Percentiles rank a stretch among this genome's conserved stretches.
phyloP scores from a whole-genome alignment of 2,329 filamentous ascomycete species.

The Alternaria solani region DNA sequence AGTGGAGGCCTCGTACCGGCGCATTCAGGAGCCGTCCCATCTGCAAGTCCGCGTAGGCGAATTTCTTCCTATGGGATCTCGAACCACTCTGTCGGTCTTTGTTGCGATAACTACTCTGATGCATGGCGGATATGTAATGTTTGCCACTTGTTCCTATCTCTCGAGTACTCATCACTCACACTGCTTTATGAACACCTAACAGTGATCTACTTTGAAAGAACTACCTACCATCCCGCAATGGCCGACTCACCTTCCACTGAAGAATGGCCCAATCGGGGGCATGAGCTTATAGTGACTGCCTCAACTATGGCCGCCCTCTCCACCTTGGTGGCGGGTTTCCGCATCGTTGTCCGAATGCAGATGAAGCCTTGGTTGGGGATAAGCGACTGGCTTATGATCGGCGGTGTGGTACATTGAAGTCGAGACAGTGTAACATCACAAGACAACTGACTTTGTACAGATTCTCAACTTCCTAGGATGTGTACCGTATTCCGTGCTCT shows the following conservation, averaged over 20 bases:
- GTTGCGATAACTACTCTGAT: background rate
- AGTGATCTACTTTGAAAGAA: background rate
- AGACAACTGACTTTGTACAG: background rate
- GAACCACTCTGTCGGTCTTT: background rate
- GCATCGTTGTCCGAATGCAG: constrained; percentile 13
- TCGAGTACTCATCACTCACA: too few relatives aligned
- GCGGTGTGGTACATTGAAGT: constrained; percentile 11
- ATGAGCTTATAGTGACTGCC: constrained; percentile 13
- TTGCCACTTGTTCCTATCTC: too few relatives aligned
- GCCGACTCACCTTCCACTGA: background rate
- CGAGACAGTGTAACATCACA: background rate
- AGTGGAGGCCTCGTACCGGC: background rate
- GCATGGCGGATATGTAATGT: background rate
- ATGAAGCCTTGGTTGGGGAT: background rate
- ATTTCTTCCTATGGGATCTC: background rate
- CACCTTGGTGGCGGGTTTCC: constrained; percentile 12
- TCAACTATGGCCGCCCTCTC: constrained; percentile 13
- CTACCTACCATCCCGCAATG: background rate
- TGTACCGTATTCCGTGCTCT: constrained; percentile 6
- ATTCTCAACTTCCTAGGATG: constrained; percentile 12
- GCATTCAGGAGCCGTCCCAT: background rate
- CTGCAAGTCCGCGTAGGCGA: background rate
- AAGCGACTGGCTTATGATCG: constrained; percentile 16
- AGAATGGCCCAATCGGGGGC: constrained; percentile 10
- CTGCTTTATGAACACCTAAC: background rate